Evolutionary conservation across 1,284 basidiomycete genomes (phyloP).

Genomic region (Megacollybia platyphylla): DNA sequence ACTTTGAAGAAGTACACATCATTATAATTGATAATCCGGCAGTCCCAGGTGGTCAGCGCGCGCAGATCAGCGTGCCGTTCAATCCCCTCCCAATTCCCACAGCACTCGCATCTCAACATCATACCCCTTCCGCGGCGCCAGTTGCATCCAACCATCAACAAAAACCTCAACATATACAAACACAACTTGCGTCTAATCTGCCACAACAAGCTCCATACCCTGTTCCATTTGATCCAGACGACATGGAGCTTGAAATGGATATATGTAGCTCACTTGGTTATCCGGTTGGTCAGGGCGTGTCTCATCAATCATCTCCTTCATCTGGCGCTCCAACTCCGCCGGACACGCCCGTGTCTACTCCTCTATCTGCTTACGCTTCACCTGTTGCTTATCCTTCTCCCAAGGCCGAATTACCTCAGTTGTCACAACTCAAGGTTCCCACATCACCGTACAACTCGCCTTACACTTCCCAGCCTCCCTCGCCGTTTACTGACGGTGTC

Average conservation of each 20-base stretch:
- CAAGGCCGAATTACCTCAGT: not conserved
- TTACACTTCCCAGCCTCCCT: constrained; percentile 7
- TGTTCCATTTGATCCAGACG: constrained; percentile 56
- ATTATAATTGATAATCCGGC: constrained; percentile 45
- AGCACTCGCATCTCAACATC: constrained; percentile 4
- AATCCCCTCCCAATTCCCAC: constrained; percentile 22
- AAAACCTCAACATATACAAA: constrained; percentile 7
- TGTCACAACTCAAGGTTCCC: not conserved
- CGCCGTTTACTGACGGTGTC: constrained; percentile 4
- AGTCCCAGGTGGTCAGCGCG: constrained; percentile 25
- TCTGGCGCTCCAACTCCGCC: constrained; percentile 33
- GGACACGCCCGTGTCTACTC: constrained; percentile 36
- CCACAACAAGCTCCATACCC: constrained; percentile 13
- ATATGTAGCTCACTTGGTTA: not conserved
- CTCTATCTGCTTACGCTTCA: constrained; percentile 25
- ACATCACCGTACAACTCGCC: constrained; percentile 2
- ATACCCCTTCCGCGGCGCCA: constrained; percentile 8
- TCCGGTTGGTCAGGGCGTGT: constrained; percentile 15
- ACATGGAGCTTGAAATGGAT: constrained; percentile 62
- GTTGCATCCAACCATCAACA: constrained; percentile 10
- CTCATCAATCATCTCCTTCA: constrained; percentile 27
- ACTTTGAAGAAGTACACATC: constrained; percentile 79
- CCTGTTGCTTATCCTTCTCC: constrained; percentile 8
- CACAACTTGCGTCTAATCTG: constrained; percentile 1
- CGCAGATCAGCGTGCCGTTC: constrained; percentile 30